These are phyloP conservation scores for Vinca minor DNA, from an alignment of 257 asterid genomes.

Conservation along the genomic window DNA sequence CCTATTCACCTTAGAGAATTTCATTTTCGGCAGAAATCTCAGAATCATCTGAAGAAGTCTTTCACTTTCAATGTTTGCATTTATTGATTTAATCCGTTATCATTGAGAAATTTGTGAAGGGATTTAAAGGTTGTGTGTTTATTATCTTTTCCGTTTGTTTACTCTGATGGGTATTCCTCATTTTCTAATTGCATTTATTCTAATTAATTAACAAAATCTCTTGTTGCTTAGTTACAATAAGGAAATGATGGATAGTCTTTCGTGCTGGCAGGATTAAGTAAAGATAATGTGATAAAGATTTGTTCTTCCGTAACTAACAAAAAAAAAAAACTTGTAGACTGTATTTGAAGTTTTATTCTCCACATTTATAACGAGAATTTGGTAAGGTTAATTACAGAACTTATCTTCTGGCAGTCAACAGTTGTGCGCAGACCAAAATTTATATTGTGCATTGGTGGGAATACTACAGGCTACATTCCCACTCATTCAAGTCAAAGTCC, in stretches of 20 bases:
- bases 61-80: neutral
- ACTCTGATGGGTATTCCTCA: neutral
- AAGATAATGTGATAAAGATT: conserved; percentile 1
- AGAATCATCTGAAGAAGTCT: neutral
- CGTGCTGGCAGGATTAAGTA: neutral
- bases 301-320: neutral
- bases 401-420: conserved; percentile 36
- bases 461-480: conserved; percentile 45
- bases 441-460: conserved; percentile 37
- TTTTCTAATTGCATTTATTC: neutral
- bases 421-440: conserved; percentile 39
- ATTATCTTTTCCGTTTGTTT: neutral
- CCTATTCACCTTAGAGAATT: neutral
- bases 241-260: neutral
- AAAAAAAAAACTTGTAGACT: neutral
- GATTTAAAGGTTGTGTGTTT: neutral
- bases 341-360: neutral
- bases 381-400: neutral
- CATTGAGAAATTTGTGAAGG: neutral
- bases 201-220: neutral
- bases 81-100: neutral
- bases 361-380: neutral
- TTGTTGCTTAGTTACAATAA: neutral
- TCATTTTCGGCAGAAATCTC: neutral
- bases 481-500: conserved; percentile 51